phyloP scores from a whole-genome alignment of 306 rosid species.

The Alnus glutinosa region DNA sequence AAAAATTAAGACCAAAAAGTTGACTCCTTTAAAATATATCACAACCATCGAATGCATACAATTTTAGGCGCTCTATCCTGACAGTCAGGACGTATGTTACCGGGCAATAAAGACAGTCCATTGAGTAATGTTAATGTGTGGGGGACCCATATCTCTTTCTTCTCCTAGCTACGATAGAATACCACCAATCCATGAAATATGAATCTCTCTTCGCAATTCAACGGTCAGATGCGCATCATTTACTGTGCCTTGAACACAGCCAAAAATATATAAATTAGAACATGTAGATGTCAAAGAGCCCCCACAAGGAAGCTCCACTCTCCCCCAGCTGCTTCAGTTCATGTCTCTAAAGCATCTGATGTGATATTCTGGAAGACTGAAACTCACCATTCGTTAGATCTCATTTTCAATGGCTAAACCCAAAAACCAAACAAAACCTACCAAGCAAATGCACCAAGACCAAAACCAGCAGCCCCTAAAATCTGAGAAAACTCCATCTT shows the following conservation, averaged over 20 bases:
- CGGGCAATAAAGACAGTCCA: constrained; percentile 10
- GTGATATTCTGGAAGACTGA: background rate
- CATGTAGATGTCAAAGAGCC: constrained; percentile 16
- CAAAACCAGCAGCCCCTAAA: constrained; percentile 55
- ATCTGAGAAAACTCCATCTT: constrained; percentile 70
- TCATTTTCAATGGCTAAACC: constrained; percentile 60
- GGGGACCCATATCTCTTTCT: constrained; percentile 44
- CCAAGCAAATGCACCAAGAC: constrained; percentile 44
- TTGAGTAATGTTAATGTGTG: constrained; percentile 18
- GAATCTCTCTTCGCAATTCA: constrained; percentile 12
- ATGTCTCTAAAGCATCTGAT: background rate
- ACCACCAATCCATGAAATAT: background rate
- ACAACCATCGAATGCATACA: background rate
- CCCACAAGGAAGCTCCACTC: constrained; percentile 22
- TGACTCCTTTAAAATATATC: background rate
- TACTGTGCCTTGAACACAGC: constrained; percentile 22
- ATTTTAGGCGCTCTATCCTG: background rate
- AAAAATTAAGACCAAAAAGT: background rate
- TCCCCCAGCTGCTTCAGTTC: background rate
- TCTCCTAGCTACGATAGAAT: background rate
- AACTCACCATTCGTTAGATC: constrained; percentile 21
- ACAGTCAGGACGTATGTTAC: background rate
- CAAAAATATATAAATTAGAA: constrained; percentile 28
- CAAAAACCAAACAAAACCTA: constrained; percentile 49
- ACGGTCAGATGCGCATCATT: constrained; percentile 33